Evolutionary conservation across 352 stramenopile species (phyloP).

Genomic region (Peronosclerospora sorghi): DNA sequence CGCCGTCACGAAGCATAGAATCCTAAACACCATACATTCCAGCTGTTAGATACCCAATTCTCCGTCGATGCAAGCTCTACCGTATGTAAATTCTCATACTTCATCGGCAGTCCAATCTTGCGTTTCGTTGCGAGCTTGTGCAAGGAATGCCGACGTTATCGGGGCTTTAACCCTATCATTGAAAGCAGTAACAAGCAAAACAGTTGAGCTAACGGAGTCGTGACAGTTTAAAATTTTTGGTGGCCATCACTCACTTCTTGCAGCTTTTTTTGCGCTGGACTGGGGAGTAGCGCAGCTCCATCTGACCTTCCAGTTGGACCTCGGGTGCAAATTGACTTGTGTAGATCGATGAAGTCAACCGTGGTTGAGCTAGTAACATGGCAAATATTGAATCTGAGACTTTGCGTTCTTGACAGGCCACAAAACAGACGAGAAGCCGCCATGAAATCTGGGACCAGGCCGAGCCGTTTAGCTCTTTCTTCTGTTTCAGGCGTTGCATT

Average conservation of each 20-base stretch:
- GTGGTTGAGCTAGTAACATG: slow-evolving; percentile 2
- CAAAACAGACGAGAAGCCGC: slow-evolving; percentile 6
- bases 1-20: slow-evolving; percentile 46
- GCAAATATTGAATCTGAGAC: slow-evolving; percentile 16
- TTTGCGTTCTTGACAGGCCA: slow-evolving; percentile 8
- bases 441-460: slow-evolving; percentile 13
- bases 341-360: too few species aligned
- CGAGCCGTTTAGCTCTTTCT: background rate
- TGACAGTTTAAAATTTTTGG: background rate
- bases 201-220: background rate
- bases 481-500: slow-evolving; percentile 5
- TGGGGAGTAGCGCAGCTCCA: slow-evolving; percentile 18
- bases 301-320: slow-evolving; percentile 4
- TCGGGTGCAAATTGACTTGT: too few species aligned
- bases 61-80: background rate
- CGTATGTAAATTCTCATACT: slow-evolving; percentile 14
- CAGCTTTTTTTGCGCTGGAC: slow-evolving; percentile 20
- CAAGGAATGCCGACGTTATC: too few species aligned
- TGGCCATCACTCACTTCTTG: slow-evolving; percentile 22
- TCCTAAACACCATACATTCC: slow-evolving; percentile 26
- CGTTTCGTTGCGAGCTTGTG: slow-evolving; percentile 1
- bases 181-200: background rate
- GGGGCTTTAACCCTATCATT: slow-evolving; percentile 10
- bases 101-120: slow-evolving; percentile 32
- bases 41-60: background rate